A percentile compares a stretch with the other conserved stretches of the same genome.
phyloP scores from a whole-genome alignment of 164 flowering plant species.

The Tetracentron sinense region DNA sequence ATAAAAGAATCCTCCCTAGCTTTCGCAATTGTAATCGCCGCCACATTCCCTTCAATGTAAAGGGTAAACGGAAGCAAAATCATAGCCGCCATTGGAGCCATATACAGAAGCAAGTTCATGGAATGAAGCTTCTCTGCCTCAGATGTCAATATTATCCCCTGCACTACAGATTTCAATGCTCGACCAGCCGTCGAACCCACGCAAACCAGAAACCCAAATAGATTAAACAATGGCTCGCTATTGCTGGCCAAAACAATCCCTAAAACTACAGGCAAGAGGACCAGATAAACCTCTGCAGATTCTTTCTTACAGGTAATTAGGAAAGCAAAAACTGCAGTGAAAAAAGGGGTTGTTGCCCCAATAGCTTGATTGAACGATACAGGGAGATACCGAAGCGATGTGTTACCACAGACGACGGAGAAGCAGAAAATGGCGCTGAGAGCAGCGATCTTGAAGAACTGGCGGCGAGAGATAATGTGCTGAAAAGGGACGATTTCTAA shows the following conservation, averaged over 20 bases:
- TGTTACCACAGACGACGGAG: conserved; percentile 76
- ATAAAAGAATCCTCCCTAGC: conserved; percentile 49
- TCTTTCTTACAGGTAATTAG: too few relatives aligned
- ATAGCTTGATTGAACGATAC: conserved; percentile 84
- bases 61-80: conserved; percentile 67
- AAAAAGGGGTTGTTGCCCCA: conserved; percentile 80
- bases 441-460: conserved; percentile 56
- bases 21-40: conserved; percentile 41
- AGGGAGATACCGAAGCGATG: conserved; percentile 62
- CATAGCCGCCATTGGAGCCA: conserved; percentile 88
- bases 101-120: conserved; percentile 89
- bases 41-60: conserved; percentile 72
- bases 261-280: too few relatives aligned
- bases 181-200: too few relatives aligned
- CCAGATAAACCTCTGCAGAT: too few relatives aligned
- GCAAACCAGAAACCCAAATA: too few relatives aligned
- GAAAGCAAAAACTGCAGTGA: conserved; percentile 72
- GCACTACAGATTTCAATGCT: too few relatives aligned
- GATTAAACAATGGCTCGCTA: too few relatives aligned
- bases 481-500: conserved; percentile 60
- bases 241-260: too few relatives aligned
- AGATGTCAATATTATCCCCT: too few relatives aligned
- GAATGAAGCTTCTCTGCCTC: conserved; percentile 95
- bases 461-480: conserved; percentile 47
- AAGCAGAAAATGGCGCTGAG: conserved; percentile 63